Evolutionary conservation across 139 green algal species (phyloP).

Genomic region (Chlorella sp.): DNA sequence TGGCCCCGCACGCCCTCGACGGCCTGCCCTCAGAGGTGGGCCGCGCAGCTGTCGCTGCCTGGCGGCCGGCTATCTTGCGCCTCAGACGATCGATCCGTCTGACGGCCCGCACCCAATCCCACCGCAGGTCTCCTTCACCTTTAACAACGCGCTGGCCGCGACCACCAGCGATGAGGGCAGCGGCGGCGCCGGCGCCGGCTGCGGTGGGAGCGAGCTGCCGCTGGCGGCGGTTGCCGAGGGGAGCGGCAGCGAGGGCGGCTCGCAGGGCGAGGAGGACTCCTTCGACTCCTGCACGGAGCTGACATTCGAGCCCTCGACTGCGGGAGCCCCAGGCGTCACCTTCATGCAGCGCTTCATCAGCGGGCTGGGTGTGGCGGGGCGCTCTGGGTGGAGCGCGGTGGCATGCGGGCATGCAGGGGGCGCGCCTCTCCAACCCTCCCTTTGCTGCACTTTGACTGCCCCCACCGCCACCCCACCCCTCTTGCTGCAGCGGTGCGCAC

Average conservation of each 20-base stretch:
- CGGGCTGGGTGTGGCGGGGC: background rate
- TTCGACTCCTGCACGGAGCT: background rate
- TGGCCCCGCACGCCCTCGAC: too few relatives aligned
- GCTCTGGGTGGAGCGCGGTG: too few relatives aligned
- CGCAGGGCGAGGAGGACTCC: background rate
- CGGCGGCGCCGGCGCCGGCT: background rate
- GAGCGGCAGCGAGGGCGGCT: background rate
- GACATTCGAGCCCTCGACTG: background rate
- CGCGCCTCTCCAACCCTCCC: background rate
- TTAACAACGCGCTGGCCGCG: background rate
- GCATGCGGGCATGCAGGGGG: background rate
- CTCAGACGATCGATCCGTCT: too few relatives aligned
- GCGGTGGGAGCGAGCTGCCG: background rate
- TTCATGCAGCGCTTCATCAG: background rate
- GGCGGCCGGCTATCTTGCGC: too few relatives aligned
- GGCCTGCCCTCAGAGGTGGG: too few relatives aligned
- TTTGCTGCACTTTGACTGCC: background rate
- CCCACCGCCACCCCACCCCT: too few relatives aligned
- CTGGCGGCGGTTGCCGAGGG: conserved; percentile 2
- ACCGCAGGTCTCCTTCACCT: conserved; percentile 2
- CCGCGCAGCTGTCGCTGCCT: too few relatives aligned
- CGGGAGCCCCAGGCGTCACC: background rate
- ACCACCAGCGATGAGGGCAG: background rate
- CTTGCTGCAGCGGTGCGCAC: background rate
- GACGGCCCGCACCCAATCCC: too few relatives aligned